Evolutionary conservation across 768 basidiomycete species (phyloP).

Genomic region (Collybiopsis luxurians): DNA sequence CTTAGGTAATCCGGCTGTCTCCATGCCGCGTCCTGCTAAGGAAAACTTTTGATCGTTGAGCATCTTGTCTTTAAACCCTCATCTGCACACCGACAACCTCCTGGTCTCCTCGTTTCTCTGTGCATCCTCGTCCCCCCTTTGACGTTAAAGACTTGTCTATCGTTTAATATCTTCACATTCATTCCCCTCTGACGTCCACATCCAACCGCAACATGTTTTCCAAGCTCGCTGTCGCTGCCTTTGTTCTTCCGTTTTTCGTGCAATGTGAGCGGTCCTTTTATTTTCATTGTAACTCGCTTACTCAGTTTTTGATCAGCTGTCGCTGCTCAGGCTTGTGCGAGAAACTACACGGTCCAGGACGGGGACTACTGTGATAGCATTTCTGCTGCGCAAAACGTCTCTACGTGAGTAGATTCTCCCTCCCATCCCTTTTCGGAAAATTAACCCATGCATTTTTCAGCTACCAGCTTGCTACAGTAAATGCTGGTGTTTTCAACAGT

Average conservation of each 20-base stretch:
- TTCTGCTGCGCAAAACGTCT: constrained; percentile 56
- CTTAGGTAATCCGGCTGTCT: too few species aligned
- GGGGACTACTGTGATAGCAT: constrained; percentile 71
- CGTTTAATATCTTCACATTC: too few species aligned
- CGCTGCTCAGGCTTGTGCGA: constrained; percentile 47
- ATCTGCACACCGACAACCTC: too few species aligned
- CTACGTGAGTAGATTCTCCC: constrained; percentile 45
- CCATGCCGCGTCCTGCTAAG: too few species aligned
- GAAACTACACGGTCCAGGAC: constrained; percentile 52
- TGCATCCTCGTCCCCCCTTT: too few species aligned
- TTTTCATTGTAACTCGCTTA: neutral
- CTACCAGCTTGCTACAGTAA: constrained; percentile 71
- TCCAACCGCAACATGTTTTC: constrained; percentile 7
- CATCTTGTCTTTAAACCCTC: too few species aligned
- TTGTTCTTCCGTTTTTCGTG: constrained; percentile 45
- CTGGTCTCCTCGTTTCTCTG: too few species aligned
- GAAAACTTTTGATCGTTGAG: too few species aligned
- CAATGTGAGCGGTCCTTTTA: constrained; percentile 27
- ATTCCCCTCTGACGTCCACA: too few species aligned
- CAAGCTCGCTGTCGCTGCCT: constrained; percentile 33
- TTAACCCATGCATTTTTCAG: constrained; percentile 30
- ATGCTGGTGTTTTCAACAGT: constrained; percentile 46
- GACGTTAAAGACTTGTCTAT: too few species aligned
- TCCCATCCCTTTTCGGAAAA: too few species aligned
- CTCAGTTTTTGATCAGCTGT: constrained; percentile 17